Base-by-base conservation (phyloP, 2,329 filamentous ascomycete species). In the Colletotrichum trifolii region DNA sequence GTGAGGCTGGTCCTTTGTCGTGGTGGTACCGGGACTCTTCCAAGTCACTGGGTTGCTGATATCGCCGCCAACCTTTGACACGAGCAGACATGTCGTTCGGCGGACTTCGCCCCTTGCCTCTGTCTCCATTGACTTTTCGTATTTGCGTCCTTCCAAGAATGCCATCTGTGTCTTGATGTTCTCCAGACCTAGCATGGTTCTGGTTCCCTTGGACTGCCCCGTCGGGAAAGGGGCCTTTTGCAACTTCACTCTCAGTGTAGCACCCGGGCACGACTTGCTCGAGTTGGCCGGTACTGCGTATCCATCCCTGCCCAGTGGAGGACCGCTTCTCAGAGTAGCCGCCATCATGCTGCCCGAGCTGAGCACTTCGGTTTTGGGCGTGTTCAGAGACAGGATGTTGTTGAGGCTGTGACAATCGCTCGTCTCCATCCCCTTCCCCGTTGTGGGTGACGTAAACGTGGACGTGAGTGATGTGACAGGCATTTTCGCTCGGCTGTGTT, bases 371-470 rank as follows among this genome's bases (percentile, higher is more conserved):
- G 13, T 25, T 39, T 46, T 49, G 38, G 61, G 42, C 25, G 56
- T 50, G 25, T 36, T 39, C 38, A 49, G 35, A 6, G 45, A 38
- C 25, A 38, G 45, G 34, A 11, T 48, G 40, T 45, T 39, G 34
- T 49, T 43, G 35, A 35, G 39, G 45, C 15, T 36, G 48, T 38
- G 39, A 13, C 36, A 47, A 8, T 25, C 25, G 25, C 25, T 25
- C 25, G 25, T 4, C 25, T 25, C 25, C 25, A 12, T 40, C 15
- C 12, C 35, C 52, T 42, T 34, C 39, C 25, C 39, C 47, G 7
- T 57, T 48, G 35, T 58, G 47, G 7, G 52, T 65, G 46, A 65
- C 56, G 42, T 65, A 65, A 53, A 65, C 63, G 36, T 65, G 63
- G 36, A 65, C 63, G 15, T 65, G 63, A 25, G 63, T 65, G 42